Conservation (phyloP, 2,329 filamentous ascomycete genomes). For the Diaporthe sp. region DNA sequence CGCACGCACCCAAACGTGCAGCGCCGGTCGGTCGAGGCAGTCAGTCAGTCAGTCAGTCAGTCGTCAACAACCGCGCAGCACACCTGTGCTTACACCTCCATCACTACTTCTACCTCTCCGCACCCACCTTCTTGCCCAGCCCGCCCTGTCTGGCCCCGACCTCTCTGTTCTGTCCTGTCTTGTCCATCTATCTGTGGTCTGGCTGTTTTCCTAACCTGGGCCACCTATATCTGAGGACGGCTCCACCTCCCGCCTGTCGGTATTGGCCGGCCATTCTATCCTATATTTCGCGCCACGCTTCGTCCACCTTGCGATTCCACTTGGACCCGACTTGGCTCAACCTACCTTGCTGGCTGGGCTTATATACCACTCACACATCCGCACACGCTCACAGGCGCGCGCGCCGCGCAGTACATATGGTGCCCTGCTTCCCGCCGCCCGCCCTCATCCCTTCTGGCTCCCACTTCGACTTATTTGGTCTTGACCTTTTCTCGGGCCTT, state of each 20-base stretch:
- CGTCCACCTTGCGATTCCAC: constrained; percentile 26
- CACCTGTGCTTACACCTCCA: constrained; percentile 4
- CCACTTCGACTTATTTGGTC: not conserved
- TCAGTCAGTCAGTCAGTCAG: not conserved
- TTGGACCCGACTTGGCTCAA: constrained; percentile 2
- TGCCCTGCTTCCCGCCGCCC: constrained; percentile 11
- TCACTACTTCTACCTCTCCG: not conserved
- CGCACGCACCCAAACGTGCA: not conserved
- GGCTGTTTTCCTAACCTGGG: not conserved
- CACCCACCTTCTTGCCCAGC: not conserved
- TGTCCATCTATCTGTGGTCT: not conserved
- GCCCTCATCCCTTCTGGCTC: not conserved
- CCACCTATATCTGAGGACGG: constrained; percentile 21
- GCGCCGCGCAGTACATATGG: constrained; percentile 20
- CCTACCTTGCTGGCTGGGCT: constrained; percentile 5
- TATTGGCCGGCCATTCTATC: constrained; percentile 21
- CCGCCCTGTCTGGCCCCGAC: not conserved
- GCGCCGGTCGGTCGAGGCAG: not conserved
- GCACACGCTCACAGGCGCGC: not conserved
- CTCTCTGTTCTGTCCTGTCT: not conserved
- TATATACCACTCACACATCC: not conserved
- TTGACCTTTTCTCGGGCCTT: constrained; percentile 10
- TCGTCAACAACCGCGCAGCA: not conserved
- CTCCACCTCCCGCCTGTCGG: constrained; percentile 16
- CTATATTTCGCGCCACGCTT: constrained; percentile 23